These are phyloP conservation scores for Phytophthora colocasiae DNA, from an alignment of 352 stramenopile species.

Conservation along the genomic window DNA sequence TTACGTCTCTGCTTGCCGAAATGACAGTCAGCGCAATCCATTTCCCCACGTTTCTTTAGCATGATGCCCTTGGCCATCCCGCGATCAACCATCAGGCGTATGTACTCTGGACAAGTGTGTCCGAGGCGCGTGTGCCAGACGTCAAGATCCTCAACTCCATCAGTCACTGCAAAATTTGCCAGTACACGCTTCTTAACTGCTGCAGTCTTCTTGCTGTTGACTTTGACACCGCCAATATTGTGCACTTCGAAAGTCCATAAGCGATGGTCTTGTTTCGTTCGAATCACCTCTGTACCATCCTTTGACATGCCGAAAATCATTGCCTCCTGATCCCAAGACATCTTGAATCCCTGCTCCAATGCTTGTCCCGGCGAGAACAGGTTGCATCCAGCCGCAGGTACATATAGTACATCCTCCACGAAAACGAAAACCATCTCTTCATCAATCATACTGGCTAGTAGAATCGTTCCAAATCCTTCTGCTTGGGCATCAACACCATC, in stretches of 20 bases:
- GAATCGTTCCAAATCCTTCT: slow-evolving; percentile 22
- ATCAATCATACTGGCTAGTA: slow-evolving; percentile 10
- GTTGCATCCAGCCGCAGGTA: slow-evolving; percentile 17
- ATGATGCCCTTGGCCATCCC: slow-evolving; percentile 21
- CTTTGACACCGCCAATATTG: slow-evolving; percentile 9
- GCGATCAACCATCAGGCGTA: slow-evolving; percentile 17
- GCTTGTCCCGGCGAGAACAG: slow-evolving; percentile 20
- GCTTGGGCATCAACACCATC: slow-evolving; percentile 3
- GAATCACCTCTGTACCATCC: slow-evolving; percentile 16
- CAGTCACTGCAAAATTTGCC: slow-evolving; percentile 14
- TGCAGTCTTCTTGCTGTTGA: not conserved
- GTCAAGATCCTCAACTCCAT: slow-evolving; percentile 7
- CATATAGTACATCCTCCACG: slow-evolving; percentile 15
- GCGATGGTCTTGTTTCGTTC: not conserved
- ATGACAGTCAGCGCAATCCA: slow-evolving; percentile 18
- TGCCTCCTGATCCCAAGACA: slow-evolving; percentile 9
- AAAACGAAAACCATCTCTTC: slow-evolving; percentile 21
- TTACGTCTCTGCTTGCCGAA: slow-evolving; percentile 21
- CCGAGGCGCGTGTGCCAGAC: slow-evolving; percentile 13
- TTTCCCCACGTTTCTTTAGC: slow-evolving; percentile 13
- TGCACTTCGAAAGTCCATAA: slow-evolving; percentile 22
- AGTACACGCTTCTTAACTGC: slow-evolving; percentile 9
- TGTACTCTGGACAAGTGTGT: slow-evolving; percentile 15
- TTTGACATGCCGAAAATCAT: slow-evolving; percentile 14
- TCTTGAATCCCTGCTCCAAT: slow-evolving; percentile 17